Conservation (phyloP, 805 yeast genomes). For the Brettanomyces nanus region DNA sequence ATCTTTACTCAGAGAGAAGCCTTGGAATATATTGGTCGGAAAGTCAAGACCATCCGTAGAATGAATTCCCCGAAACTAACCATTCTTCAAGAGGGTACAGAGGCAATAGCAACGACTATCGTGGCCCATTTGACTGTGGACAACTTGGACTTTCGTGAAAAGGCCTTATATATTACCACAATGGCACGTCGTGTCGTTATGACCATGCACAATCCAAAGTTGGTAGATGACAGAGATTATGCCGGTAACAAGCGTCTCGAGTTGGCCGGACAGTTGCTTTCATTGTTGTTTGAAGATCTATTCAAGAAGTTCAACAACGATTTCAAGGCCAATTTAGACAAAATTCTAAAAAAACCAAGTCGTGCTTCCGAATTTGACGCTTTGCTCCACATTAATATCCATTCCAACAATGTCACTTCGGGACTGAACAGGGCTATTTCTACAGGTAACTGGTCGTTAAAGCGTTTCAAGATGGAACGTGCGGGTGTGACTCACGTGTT, state of each 20-base stretch:
- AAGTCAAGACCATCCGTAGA: slow-evolving; percentile 89
- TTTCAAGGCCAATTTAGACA: slow-evolving; percentile 90
- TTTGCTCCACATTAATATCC: slow-evolving; percentile 76
- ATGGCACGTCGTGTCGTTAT: slow-evolving; percentile 95
- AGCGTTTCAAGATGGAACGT: slow-evolving; percentile 98
- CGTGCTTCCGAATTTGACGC: slow-evolving; percentile 96
- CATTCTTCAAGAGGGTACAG: slow-evolving; percentile 87
- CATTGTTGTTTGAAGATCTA: slow-evolving; percentile 89
- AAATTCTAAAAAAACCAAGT: slow-evolving; percentile 86
- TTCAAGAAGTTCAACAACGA: slow-evolving; percentile 94
- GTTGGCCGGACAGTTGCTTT: slow-evolving; percentile 95
- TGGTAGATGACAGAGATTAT: slow-evolving; percentile 98
- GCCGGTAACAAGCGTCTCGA: slow-evolving; percentile 97
- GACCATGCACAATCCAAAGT: slow-evolving; percentile 89
- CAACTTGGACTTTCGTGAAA: slow-evolving; percentile 82
- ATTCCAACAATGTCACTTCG: slow-evolving; percentile 85
- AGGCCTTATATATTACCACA: slow-evolving; percentile 87
- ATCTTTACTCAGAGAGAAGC: slow-evolving; percentile 92
- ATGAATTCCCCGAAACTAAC: slow-evolving; percentile 73
- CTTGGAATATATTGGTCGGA: slow-evolving; percentile 78
- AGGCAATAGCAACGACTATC: slow-evolving; percentile 90
- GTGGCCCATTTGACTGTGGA: slow-evolving; percentile 88
- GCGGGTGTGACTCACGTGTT: slow-evolving; percentile 98
- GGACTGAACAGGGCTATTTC: slow-evolving; percentile 96
- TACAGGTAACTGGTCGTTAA: slow-evolving; percentile 97